Percentiles rank a stretch among this genome's conserved stretches.
phyloP scores from a whole-genome alignment of 2,329 filamentous ascomycete genomes.

The Aspergillus chevalieri region DNA sequence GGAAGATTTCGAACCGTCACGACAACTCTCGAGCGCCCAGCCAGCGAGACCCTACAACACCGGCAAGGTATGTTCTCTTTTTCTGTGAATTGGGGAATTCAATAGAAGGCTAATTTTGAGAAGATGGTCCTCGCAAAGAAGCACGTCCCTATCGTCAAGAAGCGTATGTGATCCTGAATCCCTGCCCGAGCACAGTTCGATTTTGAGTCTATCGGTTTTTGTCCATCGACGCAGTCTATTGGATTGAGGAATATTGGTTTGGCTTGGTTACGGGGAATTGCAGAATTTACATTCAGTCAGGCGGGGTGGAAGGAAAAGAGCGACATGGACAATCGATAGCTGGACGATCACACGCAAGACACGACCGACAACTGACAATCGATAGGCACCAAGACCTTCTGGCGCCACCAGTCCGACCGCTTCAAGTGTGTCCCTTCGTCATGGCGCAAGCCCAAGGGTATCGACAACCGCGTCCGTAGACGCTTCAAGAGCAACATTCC shows the following conservation, averaged over 20 bases:
- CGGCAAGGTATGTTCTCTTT: conserved; percentile 36
- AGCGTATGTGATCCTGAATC: conserved; percentile 65
- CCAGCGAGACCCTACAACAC: conserved; percentile 36
- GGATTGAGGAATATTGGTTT: no score
- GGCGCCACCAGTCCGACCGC: conserved; percentile 93
- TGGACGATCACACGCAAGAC: conserved; percentile 30
- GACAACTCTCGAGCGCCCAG: conserved; percentile 38
- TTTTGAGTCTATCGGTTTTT: neutral
- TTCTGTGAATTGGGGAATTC: neutral
- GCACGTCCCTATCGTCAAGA: conserved; percentile 99
- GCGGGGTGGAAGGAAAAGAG: conserved; percentile 4
- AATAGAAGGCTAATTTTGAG: conserved; percentile 7
- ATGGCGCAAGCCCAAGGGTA: conserved; percentile 99
- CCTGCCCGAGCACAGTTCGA: neutral
- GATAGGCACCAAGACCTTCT: conserved; percentile 85
- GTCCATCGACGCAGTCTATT: no score
- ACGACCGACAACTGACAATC: conserved; percentile 31
- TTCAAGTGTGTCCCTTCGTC: conserved; percentile 85
- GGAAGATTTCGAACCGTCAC: conserved; percentile 34
- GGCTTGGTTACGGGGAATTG: no score
- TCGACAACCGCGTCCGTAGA: conserved; percentile 95
- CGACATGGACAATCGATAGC: neutral
- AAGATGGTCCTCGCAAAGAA: conserved; percentile 98
- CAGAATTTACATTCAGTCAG: conserved; percentile 6
- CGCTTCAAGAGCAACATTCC: conserved; percentile 92